Evolutionary conservation across 257 asterid species (phyloP).

Genomic region (Datura wrightii): DNA sequence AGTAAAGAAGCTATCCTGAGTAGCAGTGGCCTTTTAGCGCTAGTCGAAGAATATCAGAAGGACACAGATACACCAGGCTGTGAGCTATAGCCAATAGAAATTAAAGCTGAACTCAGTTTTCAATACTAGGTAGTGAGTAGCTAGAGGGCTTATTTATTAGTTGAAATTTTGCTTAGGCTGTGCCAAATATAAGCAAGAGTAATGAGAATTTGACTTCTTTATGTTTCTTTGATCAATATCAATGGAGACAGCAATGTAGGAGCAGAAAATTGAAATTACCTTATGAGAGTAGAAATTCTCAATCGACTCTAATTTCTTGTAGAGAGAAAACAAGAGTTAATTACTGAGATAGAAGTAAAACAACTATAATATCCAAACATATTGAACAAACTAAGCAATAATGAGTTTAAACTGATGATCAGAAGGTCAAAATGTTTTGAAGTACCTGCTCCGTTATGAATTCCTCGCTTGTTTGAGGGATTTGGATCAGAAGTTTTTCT

Average conservation of each 20-base stretch:
- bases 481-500: conserved; percentile 44
- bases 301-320: no score
- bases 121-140: no score
- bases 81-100: not conserved
- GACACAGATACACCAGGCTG: not conserved
- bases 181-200: not conserved
- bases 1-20: not conserved
- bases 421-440: conserved; percentile 27
- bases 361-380: no score
- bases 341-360: no score
- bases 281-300: no score
- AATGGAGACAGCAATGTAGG: no score
- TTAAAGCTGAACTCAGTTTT: not conserved
- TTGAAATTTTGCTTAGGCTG: not conserved
- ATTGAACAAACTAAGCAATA: conserved; percentile 41
- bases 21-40: not conserved
- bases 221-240: no score
- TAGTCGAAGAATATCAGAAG: not conserved
- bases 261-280: no score
- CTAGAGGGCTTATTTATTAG: no score
- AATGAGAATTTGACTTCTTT: no score
- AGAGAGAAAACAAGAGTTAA: no score
- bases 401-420: conserved; percentile 44
- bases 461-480: conserved; percentile 62
- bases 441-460: conserved; percentile 65